These are phyloP conservation scores for Verticillium albo-atrum DNA, from an alignment of 2,329 filamentous ascomycete genomes.

Conservation along the genomic window DNA sequence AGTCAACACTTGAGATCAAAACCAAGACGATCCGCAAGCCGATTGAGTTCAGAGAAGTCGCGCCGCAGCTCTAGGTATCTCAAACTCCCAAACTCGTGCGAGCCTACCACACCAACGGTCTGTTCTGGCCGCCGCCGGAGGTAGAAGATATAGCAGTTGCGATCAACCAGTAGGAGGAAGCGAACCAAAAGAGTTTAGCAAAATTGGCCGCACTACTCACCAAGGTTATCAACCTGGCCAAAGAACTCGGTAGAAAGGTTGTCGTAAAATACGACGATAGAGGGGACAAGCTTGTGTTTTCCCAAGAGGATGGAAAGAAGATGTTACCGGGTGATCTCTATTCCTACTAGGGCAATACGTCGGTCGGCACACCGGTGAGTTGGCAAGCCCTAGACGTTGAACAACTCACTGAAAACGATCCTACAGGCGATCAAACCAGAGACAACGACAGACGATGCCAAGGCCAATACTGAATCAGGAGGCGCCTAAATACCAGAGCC, in stretches of 20 bases:
- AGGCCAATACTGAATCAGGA: too few relatives aligned
- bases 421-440: too few relatives aligned
- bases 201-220: constrained; percentile 25
- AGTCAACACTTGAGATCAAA: constrained; percentile 40
- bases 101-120: constrained; percentile 33
- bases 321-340: constrained; percentile 27
- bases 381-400: too few relatives aligned
- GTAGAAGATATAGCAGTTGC: constrained; percentile 29
- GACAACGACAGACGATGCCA: too few relatives aligned
- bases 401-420: too few relatives aligned
- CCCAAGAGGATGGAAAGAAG: constrained; percentile 10
- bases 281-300: constrained; percentile 19
- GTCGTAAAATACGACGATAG: constrained; percentile 17
- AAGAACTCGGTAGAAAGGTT: constrained; percentile 18
- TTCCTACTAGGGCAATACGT: constrained; percentile 15
- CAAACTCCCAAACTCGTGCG: constrained; percentile 43
- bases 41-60: constrained; percentile 28
- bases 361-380: too few relatives aligned
- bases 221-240: constrained; percentile 22
- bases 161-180: constrained; percentile 29
- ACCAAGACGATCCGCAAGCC: constrained; percentile 28
- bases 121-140: constrained; percentile 22
- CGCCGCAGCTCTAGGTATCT: constrained; percentile 38
- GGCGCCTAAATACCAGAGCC: too few relatives aligned
- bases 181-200: constrained; percentile 23